Percentiles rank a stretch among this genome's conserved stretches.
Conservation (phyloP, 164 flowering plant species). For the Litsea cubeba region DNA sequence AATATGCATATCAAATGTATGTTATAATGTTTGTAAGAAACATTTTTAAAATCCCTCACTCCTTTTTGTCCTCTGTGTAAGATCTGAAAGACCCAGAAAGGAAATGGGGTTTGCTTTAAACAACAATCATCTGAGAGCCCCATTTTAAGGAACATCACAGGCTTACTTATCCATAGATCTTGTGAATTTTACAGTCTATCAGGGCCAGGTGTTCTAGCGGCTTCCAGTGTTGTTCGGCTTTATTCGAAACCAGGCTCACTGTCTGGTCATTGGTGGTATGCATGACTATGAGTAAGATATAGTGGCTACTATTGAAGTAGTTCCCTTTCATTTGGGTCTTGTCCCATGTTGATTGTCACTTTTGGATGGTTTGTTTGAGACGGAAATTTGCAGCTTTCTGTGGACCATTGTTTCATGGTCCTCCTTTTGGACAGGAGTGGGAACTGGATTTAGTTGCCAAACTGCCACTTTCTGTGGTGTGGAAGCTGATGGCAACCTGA, state of each 20-base stretch:
- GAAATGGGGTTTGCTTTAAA: too few species aligned
- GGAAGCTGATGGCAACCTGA: neutral
- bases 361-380: neutral
- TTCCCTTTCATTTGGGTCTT: neutral
- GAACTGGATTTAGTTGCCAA: neutral
- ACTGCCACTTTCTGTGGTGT: neutral
- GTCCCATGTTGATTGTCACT: neutral
- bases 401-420: neutral
- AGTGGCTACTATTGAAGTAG: constrained; percentile 70
- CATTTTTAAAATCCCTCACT: too few species aligned
- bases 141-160: too few species aligned
- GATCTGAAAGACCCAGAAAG: too few species aligned
- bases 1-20: too few species aligned
- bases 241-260: constrained; percentile 84
- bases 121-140: too few species aligned
- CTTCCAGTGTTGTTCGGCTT: constrained; percentile 65
- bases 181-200: constrained; percentile 44
- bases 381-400: neutral
- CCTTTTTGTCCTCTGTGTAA: too few species aligned
- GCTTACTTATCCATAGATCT: neutral
- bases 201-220: constrained; percentile 46
- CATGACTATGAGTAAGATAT: constrained; percentile 60
- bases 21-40: too few species aligned
- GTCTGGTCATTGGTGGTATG: constrained; percentile 83
- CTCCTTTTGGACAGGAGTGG: neutral